Evolutionary conservation across 2,329 filamentous ascomycete genomes (phyloP).

Genomic region (Penicillium sumatraense): DNA sequence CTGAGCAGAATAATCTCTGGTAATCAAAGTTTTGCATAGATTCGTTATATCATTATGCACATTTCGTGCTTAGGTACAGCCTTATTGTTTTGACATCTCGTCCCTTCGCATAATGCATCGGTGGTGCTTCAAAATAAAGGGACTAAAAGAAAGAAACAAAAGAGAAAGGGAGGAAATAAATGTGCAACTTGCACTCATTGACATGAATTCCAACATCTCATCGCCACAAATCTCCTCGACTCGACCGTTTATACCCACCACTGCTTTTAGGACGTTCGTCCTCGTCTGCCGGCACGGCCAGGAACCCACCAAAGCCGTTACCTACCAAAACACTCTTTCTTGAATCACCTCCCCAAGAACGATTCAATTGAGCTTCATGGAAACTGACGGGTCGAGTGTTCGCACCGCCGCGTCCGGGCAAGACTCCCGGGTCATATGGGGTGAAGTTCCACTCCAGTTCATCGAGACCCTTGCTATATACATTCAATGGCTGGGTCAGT

Average conservation of each 20-base stretch:
- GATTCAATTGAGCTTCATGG: conserved; percentile 52
- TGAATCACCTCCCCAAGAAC: conserved; percentile 63
- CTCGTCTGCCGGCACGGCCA: conserved; percentile 62
- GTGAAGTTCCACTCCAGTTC: conserved; percentile 72
- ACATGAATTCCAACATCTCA: conserved; percentile 22
- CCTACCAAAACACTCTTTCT: conserved; percentile 67
- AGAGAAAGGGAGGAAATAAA: neutral
- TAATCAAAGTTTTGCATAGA: neutral
- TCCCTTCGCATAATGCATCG: neutral
- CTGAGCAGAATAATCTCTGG: neutral
- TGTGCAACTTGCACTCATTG: neutral
- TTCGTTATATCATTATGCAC: conserved; percentile 5
- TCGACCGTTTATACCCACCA: conserved; percentile 36
- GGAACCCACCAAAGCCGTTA: conserved; percentile 69
- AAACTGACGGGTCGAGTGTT: conserved; percentile 52
- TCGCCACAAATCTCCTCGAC: conserved; percentile 45
- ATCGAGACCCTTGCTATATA: conserved; percentile 70
- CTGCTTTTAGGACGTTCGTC: conserved; percentile 47
- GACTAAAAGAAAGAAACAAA: no score
- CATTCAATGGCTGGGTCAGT: conserved; percentile 62
- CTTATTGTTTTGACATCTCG: neutral
- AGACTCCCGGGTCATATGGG: conserved; percentile 56
- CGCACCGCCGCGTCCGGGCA: conserved; percentile 41
- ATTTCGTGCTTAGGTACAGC: neutral
- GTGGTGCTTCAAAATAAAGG: no score